Percentiles rank a stretch among this genome's conserved stretches.
These are phyloP conservation scores for Rhizopogon vulgaris DNA, from an alignment of 768 basidiomycete genomes.

Conservation along the genomic window DNA sequence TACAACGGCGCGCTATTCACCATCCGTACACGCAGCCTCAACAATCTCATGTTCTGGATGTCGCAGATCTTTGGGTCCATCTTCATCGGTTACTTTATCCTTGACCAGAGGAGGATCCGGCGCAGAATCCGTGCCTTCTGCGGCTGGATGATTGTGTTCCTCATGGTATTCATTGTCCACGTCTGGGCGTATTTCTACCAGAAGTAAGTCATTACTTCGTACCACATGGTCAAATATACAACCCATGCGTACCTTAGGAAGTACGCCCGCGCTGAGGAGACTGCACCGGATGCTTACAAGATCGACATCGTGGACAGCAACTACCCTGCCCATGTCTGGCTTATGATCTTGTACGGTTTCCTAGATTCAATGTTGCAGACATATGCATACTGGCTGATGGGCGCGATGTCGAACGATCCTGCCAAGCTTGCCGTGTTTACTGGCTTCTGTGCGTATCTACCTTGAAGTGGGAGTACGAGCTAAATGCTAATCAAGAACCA, in stretches of 20 bases:
- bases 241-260: conserved; percentile 21
- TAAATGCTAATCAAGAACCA: no score
- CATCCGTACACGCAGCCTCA: no score
- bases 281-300: conserved; percentile 29
- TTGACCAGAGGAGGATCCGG: no score
- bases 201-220: conserved; percentile 38
- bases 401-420: conserved; percentile 45
- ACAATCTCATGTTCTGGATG: no score
- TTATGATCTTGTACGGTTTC: conserved; percentile 68
- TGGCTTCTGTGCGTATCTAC: conserved; percentile 62
- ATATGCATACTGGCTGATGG: no score
- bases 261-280: conserved; percentile 56
- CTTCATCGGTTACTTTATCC: no score
- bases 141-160: no score
- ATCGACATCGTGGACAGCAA: conserved; percentile 55
- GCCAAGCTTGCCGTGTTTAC: conserved; percentile 73
- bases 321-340: conserved; percentile 52
- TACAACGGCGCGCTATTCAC: no score
- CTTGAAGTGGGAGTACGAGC: no score
- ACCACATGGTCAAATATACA: not conserved
- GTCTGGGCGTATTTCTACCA: conserved; percentile 79
- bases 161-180: conserved; percentile 68
- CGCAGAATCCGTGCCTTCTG: no score
- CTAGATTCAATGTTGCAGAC: conserved; percentile 84
- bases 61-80: no score